Base-by-base conservation (phyloP, 495 filamentous ascomycete species). In the Chaetomium fimeti region DNA sequence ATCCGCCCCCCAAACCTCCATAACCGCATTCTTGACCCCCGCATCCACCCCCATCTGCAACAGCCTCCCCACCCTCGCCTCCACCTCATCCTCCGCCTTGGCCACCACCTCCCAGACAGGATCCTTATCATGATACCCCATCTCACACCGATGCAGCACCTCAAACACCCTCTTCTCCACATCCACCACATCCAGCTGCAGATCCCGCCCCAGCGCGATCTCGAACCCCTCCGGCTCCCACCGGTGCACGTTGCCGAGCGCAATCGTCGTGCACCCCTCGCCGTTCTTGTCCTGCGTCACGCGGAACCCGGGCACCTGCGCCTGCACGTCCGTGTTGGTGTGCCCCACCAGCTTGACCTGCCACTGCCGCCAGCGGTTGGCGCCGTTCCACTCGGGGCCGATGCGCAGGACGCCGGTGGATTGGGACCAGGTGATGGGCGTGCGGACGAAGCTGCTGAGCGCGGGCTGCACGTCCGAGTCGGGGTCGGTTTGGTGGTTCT, bases 1-100 rank as follows among this genome's bases (percentile, higher is more conserved):
- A 66, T 83, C 80, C 5, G 82, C 79, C 27, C 74, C 63, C 59
- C 82, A 72, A 59, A 77, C 69, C 66, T 84, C 82, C 48, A 79
- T 57, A 8, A 83, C 61, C 6, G 79, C 78, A 43, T 74, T 74
- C 47, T 77, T 69, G 20, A 82, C 45, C 5, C 58, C 63, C 5
- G 69, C 60, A 29, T 78, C 70, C 16, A 79, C 68, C 22, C 71
- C 69, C 63, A 80, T 32, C 13, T 69, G 40, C 61, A 66, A 51
- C 60, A 83, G 43, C 49, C 71, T 68, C 55, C 72, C 68, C 11
- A 82, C 68, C 48, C 72, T 68, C 27, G 71, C 45, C 16, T 70
- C 61, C 0, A 71, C 65, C 0, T 73, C 61, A 0, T 54, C 64
- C 4, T 66, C 53, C 7, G 63, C 52, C 11, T 67, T 57, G 1